Evolutionary conservation across 768 basidiomycete species (phyloP).

Genomic region (Suillus clintonianus): DNA sequence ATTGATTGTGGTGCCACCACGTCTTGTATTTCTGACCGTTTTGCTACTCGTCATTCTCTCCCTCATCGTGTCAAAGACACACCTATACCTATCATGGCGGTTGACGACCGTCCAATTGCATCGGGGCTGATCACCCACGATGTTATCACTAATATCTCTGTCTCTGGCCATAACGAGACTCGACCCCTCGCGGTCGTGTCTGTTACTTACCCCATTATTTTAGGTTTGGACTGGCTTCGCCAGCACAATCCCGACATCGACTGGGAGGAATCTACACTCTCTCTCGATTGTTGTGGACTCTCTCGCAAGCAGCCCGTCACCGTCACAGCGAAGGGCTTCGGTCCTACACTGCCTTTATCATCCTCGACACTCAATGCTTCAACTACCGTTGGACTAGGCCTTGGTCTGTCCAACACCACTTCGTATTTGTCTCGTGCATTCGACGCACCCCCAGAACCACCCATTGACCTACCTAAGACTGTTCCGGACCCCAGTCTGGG

Average conservation of each 20-base stretch:
- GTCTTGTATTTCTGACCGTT: conserved; percentile 39
- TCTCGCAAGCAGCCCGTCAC: conserved; percentile 17
- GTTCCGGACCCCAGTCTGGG: neutral
- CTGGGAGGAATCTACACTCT: conserved; percentile 13
- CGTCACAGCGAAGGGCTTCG: conserved; percentile 25
- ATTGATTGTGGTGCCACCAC: conserved; percentile 38
- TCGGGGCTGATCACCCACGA: conserved; percentile 43
- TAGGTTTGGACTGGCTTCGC: conserved; percentile 1
- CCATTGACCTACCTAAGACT: neutral
- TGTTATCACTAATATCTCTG: conserved; percentile 28
- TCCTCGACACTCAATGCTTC: neutral
- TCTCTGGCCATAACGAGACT: conserved; percentile 29
- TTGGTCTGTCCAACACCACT: conserved; percentile 15
- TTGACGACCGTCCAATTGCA: conserved; percentile 40
- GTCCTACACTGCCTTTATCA: conserved; percentile 26
- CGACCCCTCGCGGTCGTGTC: conserved; percentile 33
- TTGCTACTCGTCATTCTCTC: conserved; percentile 33
- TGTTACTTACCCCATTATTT: conserved; percentile 31
- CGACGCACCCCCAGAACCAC: neutral
- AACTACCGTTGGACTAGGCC: conserved; percentile 6
- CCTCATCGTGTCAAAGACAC: conserved; percentile 28
- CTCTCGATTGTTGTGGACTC: conserved; percentile 17
- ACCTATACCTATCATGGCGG: conserved; percentile 37
- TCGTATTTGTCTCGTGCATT: neutral
- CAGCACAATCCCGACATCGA: conserved; percentile 4